Evolutionary conservation across 1,284 basidiomycete species (phyloP), one percentile per base, ranked within the genome.

Genomic region (Puccinia triticina): DNA sequence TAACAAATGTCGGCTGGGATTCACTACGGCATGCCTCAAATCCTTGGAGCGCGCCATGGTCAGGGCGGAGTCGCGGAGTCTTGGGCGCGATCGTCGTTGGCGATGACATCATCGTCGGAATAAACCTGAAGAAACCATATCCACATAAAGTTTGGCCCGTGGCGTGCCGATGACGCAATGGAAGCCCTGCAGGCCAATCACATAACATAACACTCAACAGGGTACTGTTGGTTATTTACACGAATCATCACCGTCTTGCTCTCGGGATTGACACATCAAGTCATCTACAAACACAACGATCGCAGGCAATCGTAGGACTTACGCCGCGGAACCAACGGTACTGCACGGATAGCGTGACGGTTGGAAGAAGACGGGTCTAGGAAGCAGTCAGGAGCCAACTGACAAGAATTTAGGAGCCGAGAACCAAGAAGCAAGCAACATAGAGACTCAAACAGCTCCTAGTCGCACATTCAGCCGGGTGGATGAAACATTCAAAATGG

Each of bases 401-500:
- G 40, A 43, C 12, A 43, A n/a, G 29, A 61, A 32, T 26, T 18
- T 26, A 61, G 11, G 16, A 4, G 32, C 32, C 32, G 34, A n/a
- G 59, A 61, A 61, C 29, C 29, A 26, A 34, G 16, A 23, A 34
- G 59, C 32, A 61, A 61, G n/a, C 7, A 61, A 32, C 2, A 34
- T 14, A 61, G 29, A 34, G 14, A 21, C 40, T 67, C 64, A n/a
- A 43, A 43, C 64, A 67, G 59, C 59, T 34, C 64, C 10, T 10
- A 10, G 12, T 18, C 5, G 7, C 3, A n/a, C 23, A 21, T 40
- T 26, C 11, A 48, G 23, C 66, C n/a, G n/a, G 48, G 66, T 69
- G 40, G 43, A 46, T 18, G 66, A 69, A 69, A 48, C 23, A 69
- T 46, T 48, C 43, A n/a, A 29, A 69, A 69, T 69, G 66, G 43